Evolutionary conservation across 441 rosid genomes (phyloP), one percentile per base, ranked within the genome.

Genomic region (Eutrema salsugineum): DNA sequence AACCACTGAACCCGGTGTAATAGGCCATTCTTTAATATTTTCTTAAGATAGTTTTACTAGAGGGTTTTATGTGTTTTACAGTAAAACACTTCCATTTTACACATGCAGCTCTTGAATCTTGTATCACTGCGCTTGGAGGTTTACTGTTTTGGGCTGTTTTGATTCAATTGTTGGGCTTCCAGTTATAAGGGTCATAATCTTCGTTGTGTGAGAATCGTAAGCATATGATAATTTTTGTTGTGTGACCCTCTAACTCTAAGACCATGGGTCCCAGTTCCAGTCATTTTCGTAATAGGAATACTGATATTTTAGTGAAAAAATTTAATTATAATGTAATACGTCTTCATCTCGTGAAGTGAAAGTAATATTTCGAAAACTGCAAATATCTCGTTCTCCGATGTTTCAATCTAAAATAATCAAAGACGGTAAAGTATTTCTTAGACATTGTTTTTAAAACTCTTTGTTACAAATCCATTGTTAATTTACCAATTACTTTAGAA

Each of bases 241-340:
- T 30, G 17, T 30, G 20, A 47, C 59, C 65, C 11, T n/a, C n/a
- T n/a, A n/a, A n/a, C n/a, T n/a, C 2, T 33, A 42, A 50, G 36
- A 14, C n/a, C 3, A 27, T 63, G 32, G 43, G 77, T 24, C 66
- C 66, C 66, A 30, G 44, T 66, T 49, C 62, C 77, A 73, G 49
- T 66, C 62, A 66, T 73, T 73, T 66, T 66, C 72, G 38, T 73
- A 42, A 54, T 66, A 73, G 77, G 72, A 73, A 73, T 49, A 67
- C 48, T 32, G 27, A 66, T 51, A 16, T 49, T 53, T 66, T 33
- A 39, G 16, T 59, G 30, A 22, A 8, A 22, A 22, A 5, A 63
- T 53, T 53, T 32, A 53, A 33, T 30, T 48, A 46, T 48, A 65
- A 17, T 39, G 51, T 38, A 39, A 9, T 56, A 28, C 51, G 51